Percentiles rank a stretch among this genome's conserved stretches.
Conservation (phyloP, 1,284 basidiomycete species). For the Athelia sp. region DNA sequence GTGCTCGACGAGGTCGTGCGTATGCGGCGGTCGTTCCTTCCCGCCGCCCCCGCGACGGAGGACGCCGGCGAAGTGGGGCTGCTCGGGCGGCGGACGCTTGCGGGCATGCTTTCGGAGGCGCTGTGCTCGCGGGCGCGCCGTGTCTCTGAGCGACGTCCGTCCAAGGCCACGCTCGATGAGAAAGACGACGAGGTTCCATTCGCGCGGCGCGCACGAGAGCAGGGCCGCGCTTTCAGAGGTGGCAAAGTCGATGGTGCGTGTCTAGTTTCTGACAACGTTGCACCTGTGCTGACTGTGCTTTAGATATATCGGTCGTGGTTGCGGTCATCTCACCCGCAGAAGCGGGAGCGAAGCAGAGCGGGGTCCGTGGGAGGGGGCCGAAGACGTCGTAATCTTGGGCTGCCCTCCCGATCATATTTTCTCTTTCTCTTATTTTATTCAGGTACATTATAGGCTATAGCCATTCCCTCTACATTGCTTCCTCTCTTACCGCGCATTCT, state of each 20-base stretch:
- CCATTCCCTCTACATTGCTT: too few species aligned
- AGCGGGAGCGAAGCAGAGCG: not conserved
- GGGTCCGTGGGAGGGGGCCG: too few species aligned
- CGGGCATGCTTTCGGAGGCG: slow-evolving; percentile 66
- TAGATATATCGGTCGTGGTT: slow-evolving; percentile 65
- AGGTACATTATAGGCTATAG: too few species aligned
- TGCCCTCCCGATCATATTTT: too few species aligned
- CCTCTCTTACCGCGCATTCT: too few species aligned
- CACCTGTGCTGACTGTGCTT: not conserved
- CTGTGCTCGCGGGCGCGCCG: slow-evolving; percentile 64
- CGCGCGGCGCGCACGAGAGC: slow-evolving; percentile 58
- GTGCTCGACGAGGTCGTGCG: slow-evolving; percentile 84
- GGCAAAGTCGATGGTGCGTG: slow-evolving; percentile 74
- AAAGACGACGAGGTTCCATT: slow-evolving; percentile 58
- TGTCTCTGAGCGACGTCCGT: slow-evolving; percentile 41
- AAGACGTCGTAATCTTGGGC: too few species aligned
- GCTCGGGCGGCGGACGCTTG: slow-evolving; percentile 50
- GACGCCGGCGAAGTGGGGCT: slow-evolving; percentile 18
- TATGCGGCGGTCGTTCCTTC: slow-evolving; percentile 46
- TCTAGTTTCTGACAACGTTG: not conserved
- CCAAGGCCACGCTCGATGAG: slow-evolving; percentile 12
- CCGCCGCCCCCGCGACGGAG: slow-evolving; percentile 6
- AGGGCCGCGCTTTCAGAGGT: slow-evolving; percentile 58
- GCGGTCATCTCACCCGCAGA: slow-evolving; percentile 50
- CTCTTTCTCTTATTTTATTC: too few species aligned